Conservation (phyloP, 768 basidiomycete species). For the Holtermanniella nyarrowii region DNA sequence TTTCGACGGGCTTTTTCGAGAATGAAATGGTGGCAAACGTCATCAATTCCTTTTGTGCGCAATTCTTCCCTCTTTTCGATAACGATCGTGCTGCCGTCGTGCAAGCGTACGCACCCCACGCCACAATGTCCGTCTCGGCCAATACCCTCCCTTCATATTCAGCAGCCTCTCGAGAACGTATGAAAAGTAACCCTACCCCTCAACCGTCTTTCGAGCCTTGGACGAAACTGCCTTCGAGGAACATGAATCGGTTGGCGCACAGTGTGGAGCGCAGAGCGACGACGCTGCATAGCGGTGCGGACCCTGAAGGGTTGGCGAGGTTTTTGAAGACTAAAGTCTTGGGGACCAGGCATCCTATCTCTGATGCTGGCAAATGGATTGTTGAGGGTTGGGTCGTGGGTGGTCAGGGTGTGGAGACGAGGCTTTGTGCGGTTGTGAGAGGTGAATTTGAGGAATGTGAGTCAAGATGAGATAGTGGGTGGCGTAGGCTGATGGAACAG, state of each 20-base stretch:
- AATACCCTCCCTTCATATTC: slow-evolving; percentile 70
- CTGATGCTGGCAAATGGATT: slow-evolving; percentile 68
- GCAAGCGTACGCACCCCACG: slow-evolving; percentile 66
- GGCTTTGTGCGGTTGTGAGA: slow-evolving; percentile 64
- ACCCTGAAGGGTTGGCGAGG: slow-evolving; percentile 49
- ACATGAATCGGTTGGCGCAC: slow-evolving; percentile 41
- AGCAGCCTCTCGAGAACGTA: slow-evolving; percentile 39
- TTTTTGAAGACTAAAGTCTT: slow-evolving; percentile 55
- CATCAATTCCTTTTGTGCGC: slow-evolving; percentile 57
- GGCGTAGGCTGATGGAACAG: slow-evolving; percentile 2
- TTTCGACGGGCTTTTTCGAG: slow-evolving; percentile 22
- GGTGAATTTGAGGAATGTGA: slow-evolving; percentile 85
- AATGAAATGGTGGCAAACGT: slow-evolving; percentile 69
- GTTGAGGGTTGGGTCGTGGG: slow-evolving; percentile 70
- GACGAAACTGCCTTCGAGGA: slow-evolving; percentile 23
- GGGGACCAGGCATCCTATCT: slow-evolving; percentile 69
- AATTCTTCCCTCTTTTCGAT: slow-evolving; percentile 77
- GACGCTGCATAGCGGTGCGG: slow-evolving; percentile 62
- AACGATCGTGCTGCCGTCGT: slow-evolving; percentile 56
- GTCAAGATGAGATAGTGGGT: slow-evolving; percentile 31
- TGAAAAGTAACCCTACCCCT: slow-evolving; percentile 45
- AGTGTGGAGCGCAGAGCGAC: slow-evolving; percentile 27
- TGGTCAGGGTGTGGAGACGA: slow-evolving; percentile 36
- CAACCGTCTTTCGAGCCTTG: slow-evolving; percentile 13
- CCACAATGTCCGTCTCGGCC: slow-evolving; percentile 83